Evolutionary conservation across 192 early-diverging fungal species (phyloP).

Genomic region (Obelidium mucronatum): DNA sequence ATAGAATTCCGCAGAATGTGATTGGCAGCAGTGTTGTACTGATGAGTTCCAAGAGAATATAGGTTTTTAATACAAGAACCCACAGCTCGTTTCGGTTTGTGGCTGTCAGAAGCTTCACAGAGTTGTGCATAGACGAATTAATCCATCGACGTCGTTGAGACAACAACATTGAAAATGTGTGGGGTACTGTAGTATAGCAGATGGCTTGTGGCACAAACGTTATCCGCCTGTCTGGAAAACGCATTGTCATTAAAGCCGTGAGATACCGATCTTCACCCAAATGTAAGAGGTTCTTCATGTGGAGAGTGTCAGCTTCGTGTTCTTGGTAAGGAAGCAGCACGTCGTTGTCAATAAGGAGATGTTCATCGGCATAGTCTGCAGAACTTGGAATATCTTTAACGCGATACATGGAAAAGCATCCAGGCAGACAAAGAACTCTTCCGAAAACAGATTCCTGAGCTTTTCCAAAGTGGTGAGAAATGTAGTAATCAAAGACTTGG

Average conservation of each 20-base stretch:
- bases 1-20: conserved; percentile 80
- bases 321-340: conserved; percentile 76
- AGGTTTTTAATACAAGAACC: background rate
- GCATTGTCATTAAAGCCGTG: conserved; percentile 90
- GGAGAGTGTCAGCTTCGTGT: conserved; percentile 70
- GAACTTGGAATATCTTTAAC: conserved; percentile 60
- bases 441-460: conserved; percentile 95
- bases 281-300: conserved; percentile 93
- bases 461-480: conserved; percentile 94
- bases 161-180: conserved; percentile 81
- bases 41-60: background rate
- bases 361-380: conserved; percentile 57
- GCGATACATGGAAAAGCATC: conserved; percentile 96
- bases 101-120: conserved; percentile 46
- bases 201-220: conserved; percentile 92
- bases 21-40: conserved; percentile 86
- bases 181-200: conserved; percentile 92
- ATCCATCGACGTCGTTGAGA: conserved; percentile 96
- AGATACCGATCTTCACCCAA: conserved; percentile 97
- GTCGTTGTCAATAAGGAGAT: conserved; percentile 82
- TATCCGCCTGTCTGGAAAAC: conserved; percentile 95
- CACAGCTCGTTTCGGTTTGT: conserved; percentile 41
- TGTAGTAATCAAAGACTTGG: conserved; percentile 97
- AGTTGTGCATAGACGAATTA: conserved; percentile 95
- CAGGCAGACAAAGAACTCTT: conserved; percentile 93